phyloP scores from a whole-genome alignment of 1,284 basidiomycete species.

The Erythrobasidium hasegawianum region DNA sequence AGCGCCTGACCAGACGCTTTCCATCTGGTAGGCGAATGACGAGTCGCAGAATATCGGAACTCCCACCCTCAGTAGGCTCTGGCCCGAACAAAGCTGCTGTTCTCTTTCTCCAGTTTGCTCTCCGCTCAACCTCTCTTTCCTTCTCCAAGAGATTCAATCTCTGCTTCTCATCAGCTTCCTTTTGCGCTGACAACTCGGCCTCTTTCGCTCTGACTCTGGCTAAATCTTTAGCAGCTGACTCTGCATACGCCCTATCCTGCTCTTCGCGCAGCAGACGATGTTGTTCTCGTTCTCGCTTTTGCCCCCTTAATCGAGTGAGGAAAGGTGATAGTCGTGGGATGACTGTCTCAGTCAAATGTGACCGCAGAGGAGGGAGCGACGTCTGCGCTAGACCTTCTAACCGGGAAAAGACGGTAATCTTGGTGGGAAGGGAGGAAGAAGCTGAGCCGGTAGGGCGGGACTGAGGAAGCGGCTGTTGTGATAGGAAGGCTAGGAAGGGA shows the following conservation, averaged over 20 bases:
- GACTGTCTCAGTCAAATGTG: constrained; percentile 65
- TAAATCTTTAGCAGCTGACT: constrained; percentile 63
- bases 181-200: constrained; percentile 25
- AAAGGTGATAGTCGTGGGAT: constrained; percentile 74
- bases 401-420: constrained; percentile 73
- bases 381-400: constrained; percentile 66
- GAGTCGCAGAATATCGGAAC: constrained; percentile 54
- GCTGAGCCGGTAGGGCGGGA: constrained; percentile 48
- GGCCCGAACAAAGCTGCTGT: constrained; percentile 52
- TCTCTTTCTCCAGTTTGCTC: constrained; percentile 49
- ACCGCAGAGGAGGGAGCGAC: constrained; percentile 59
- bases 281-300: constrained; percentile 56
- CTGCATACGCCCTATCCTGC: constrained; percentile 73
- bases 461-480: constrained; percentile 62
- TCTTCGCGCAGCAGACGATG: constrained; percentile 70
- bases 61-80: constrained; percentile 51
- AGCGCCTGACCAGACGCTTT: constrained; percentile 58
- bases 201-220: constrained; percentile 56
- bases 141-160: constrained; percentile 50
- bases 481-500: constrained; percentile 85
- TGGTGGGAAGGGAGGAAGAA: constrained; percentile 51
- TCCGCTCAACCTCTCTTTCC: constrained; percentile 50
- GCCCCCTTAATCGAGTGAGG: constrained; percentile 60
- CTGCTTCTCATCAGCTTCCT: constrained; percentile 47
- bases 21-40: constrained; percentile 67